Conservation (phyloP, 176 grass and related monocot species). For the Raddia guianensis region DNA sequence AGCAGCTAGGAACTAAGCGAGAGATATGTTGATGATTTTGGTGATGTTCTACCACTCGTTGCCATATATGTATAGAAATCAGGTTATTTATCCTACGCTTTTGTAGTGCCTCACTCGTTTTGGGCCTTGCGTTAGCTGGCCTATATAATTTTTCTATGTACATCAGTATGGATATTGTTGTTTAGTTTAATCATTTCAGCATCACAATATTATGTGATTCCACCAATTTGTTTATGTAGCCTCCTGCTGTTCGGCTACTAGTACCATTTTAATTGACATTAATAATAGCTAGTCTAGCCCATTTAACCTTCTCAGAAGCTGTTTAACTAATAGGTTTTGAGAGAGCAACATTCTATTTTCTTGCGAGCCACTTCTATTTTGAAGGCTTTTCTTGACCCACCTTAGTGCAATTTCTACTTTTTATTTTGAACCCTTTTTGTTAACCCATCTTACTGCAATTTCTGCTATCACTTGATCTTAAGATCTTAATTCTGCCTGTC, state of each 20-base stretch:
- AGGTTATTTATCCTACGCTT: conserved; percentile 53
- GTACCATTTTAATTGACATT: background rate
- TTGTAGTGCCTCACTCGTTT: conserved; percentile 36
- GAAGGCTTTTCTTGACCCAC: background rate
- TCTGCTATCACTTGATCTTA: background rate
- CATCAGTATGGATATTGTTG: conserved; percentile 28
- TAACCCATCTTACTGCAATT: background rate
- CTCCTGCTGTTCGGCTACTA: background rate
- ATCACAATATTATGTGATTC: conserved; percentile 44
- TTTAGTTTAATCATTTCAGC: conserved; percentile 45
- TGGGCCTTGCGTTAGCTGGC: conserved; percentile 32
- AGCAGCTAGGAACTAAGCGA: conserved; percentile 31
- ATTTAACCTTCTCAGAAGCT: conserved; percentile 22
- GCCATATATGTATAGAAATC: conserved; percentile 46
- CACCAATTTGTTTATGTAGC: conserved; percentile 14
- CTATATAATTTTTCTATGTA: conserved; percentile 45
- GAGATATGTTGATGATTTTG: conserved; percentile 32
- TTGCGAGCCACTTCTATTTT: background rate
- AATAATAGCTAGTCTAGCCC: conserved; percentile 4
- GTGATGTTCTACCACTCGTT: conserved; percentile 31
- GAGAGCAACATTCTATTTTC: conserved; percentile 6
- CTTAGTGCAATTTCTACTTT: background rate
- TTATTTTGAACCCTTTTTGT: background rate
- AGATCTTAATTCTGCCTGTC: background rate
- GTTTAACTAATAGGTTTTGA: conserved; percentile 4